Evolutionary conservation across 306 rosid genomes (phyloP), one percentile per base, ranked within the genome.

Genomic region (Mucuna pruriens): DNA sequence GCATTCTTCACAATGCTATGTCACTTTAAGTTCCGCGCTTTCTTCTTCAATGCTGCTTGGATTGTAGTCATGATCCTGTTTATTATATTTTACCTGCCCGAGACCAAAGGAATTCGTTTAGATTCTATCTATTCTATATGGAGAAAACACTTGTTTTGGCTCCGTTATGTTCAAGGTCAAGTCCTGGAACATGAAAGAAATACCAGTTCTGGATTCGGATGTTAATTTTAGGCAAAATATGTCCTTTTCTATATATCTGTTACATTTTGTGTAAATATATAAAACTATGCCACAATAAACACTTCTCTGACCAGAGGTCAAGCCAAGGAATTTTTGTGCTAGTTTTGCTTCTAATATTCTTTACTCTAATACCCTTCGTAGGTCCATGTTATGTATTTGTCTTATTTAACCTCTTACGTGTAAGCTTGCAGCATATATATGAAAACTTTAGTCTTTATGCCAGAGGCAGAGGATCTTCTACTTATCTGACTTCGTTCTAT

Each of bases 1-100:
- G 84, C 92, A 25, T 92, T 92, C 74, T 76, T 92, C 77, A 10
- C 94, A 13, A 87, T 92, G 97, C 77, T 92, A 1, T 92, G 97
- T 67, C 92, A 84, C 86, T 86, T 92, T 76, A 92, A 88, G 85
- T 92, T 3, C 13, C 92, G 77, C 2, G 89, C 92, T 1, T 90
- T 92, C 91, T 82, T 92, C 64, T 92, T 92, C 77, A 84, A 90
- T 33, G 89, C 77, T 3, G 81, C 75, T 45, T 92, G 94, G 91
- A 85, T 90, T 57, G 49, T 76, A 0, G 49, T 66, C 0, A 92
- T 90, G 97, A 92, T 94, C 48, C 1, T 80, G 40, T 90, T 92
- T 55, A 34, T 88, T 7, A 40, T 78, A 0, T 60, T 90, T 11
- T 88, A 90, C 74, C 36, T 92, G 81, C 97, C 92, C 16, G 97